Conservation (phyloP, 192 early-diverging fungal species). For the Linnemannia zychae region DNA sequence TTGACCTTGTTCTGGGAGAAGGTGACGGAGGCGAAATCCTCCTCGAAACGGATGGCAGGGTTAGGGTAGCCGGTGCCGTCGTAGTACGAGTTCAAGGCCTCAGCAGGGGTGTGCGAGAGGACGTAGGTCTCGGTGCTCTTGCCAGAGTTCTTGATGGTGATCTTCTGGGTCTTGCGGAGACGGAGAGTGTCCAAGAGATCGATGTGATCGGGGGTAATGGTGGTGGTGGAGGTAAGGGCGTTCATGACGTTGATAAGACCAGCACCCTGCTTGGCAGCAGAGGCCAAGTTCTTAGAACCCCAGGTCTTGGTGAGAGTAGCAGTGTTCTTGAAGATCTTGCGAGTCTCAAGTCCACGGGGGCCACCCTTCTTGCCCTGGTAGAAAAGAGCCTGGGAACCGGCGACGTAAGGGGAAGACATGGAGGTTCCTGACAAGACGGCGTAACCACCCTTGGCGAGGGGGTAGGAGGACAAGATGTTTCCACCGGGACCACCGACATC, state of each 20-base stretch:
- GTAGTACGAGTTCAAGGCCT: conserved; percentile 42
- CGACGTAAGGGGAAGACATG: conserved; percentile 61
- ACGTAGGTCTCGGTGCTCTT: conserved; percentile 46
- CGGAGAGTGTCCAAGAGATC: conserved; percentile 32
- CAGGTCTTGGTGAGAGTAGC: conserved; percentile 23
- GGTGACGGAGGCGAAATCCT: conserved; percentile 23
- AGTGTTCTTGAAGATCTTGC: conserved; percentile 43
- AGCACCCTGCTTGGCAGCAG: conserved; percentile 53
- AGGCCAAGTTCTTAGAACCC: conserved; percentile 24
- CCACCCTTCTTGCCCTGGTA: conserved; percentile 36
- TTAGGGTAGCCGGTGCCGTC: conserved; percentile 24
- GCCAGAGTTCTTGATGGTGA: conserved; percentile 60
- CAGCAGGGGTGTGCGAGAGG: conserved; percentile 40
- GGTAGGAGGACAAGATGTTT: conserved; percentile 54
- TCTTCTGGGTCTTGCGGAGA: conserved; percentile 39
- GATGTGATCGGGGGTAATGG: conserved; percentile 37
- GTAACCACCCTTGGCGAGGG: conserved; percentile 33
- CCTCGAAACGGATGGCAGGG: conserved; percentile 17
- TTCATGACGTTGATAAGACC: conserved; percentile 52
- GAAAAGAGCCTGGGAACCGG: conserved; percentile 53
- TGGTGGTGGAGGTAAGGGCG: conserved; percentile 27
- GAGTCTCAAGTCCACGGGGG: conserved; percentile 31
- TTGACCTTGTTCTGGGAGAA: conserved; percentile 41
- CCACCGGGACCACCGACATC: conserved; percentile 68
- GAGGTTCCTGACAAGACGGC: conserved; percentile 55